Evolutionary conservation across 164 flowering plant species (phyloP), one percentile per base, ranked within the genome.

Genomic region (Annona cherimola): DNA sequence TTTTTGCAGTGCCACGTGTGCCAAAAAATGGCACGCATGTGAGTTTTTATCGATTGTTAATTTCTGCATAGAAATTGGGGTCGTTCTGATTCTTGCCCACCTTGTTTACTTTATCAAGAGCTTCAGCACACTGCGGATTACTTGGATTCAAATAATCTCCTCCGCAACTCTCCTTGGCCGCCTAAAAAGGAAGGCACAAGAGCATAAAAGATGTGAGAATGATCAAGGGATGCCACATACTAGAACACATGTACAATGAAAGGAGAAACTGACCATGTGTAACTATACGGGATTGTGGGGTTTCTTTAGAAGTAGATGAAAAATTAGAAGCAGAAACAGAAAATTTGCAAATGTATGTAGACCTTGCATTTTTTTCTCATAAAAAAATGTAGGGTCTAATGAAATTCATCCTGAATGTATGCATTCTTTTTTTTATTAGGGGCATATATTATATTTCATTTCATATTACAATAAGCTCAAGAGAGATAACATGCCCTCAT

Each of bases 61-160:
- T 26, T 26, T 8, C 57, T 2, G 14, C 9, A 50, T 11, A 50
- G 14, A 3, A 50, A 50, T 50, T 50, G 57, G 57, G 14, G 57
- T 2, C 35, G 35, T 26, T 26, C 57, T 50, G 9, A 50, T 50
- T 50, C 57, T 8, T 8, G 1, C 60, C 2, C 4, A 79, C 85
- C 79, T 72, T 39, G 14, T 64, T 1, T 20, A 42, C 54, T 18
- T 68, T 69, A 7, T 71, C 39, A 46, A 84, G 3, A 70, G 71
- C 45, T 35, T 19, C 60, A 12, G 42, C 3, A 66, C 88, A 87
- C 61, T 72, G 57, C 11, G 4, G 44, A 67, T 80, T 85, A 66
- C 62, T 74, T 40, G 84, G 79, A 55, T 81, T 71, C 26, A 74
- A 64, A n/a, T 78, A 83, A 61, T 75, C 70, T 64, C 77, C 87